These are phyloP conservation scores for Seiridium cupressi DNA, from an alignment of 2,329 filamentous ascomycete genomes.

Conservation along the genomic window DNA sequence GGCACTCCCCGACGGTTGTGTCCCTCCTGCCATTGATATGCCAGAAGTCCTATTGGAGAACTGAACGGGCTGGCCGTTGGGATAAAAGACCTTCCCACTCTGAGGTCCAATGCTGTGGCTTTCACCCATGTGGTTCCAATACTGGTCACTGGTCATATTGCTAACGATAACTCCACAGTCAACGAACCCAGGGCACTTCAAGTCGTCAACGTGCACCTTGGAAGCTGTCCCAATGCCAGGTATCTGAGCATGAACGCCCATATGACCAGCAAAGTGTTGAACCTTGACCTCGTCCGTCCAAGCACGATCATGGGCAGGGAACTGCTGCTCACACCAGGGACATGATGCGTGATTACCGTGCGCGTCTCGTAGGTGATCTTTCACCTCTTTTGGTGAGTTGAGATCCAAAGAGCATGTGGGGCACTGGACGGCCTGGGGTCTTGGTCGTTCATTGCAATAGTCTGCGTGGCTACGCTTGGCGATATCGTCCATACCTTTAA, in stretches of 20 bases:
- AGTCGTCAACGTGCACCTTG: neutral
- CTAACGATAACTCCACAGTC: conserved; percentile 1
- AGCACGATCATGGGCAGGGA: neutral
- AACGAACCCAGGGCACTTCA: neutral
- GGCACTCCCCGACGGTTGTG: neutral
- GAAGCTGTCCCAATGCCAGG: neutral
- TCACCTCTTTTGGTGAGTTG: neutral
- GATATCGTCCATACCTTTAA: neutral
- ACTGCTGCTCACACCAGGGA: conserved; percentile 5
- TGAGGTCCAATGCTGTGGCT: neutral
- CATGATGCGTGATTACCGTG: neutral
- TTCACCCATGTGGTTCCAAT: neutral
- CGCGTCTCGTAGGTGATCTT: neutral
- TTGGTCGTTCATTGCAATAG: neutral
- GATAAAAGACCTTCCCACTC: neutral
- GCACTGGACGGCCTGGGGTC: neutral
- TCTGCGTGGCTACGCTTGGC: neutral
- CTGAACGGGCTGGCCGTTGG: neutral
- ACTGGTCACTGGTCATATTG: conserved; percentile 3
- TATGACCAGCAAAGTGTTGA: conserved; percentile 8
- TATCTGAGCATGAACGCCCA: neutral
- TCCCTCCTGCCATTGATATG: neutral
- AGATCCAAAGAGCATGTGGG: neutral
- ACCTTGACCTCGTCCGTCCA: neutral
- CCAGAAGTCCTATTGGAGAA: no score